A percentile compares a stretch with the other conserved stretches of the same genome.
phyloP scores from a whole-genome alignment of 2,329 filamentous ascomycete genomes.

The Penicillium nordicum region DNA sequence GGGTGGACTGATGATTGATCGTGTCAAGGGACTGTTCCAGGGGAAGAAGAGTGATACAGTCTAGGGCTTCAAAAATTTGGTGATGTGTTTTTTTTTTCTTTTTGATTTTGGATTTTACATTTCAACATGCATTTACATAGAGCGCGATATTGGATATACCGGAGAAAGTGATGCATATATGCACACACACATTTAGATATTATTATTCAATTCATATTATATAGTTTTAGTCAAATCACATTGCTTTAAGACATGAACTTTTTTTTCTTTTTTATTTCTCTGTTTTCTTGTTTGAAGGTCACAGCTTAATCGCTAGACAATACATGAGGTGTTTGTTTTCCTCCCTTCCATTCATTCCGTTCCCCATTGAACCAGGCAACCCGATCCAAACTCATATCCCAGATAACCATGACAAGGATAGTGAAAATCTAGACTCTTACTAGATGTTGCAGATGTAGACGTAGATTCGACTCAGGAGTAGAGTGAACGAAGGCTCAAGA shows the following conservation, averaged over 20 bases:
- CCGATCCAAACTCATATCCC: neutral
- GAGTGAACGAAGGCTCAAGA: neutral
- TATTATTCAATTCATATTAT: neutral
- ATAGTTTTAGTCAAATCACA: neutral
- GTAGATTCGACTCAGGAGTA: neutral
- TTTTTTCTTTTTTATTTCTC: neutral
- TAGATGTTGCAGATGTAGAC: neutral
- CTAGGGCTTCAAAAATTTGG: slow-evolving; percentile 13
- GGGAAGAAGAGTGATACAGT: slow-evolving; percentile 16
- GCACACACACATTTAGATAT: neutral
- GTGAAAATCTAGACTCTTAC: neutral
- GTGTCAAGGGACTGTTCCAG: slow-evolving; percentile 28
- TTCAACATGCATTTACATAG: slow-evolving; percentile 23
- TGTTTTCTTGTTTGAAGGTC: neutral
- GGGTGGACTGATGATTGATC: slow-evolving; percentile 42
- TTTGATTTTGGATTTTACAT: neutral
- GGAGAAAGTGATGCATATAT: neutral
- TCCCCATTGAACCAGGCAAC: neutral
- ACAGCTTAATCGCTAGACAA: neutral
- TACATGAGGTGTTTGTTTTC: neutral
- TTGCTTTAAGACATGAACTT: neutral
- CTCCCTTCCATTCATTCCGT: neutral
- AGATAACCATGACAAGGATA: neutral
- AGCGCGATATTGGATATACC: slow-evolving; percentile 6
- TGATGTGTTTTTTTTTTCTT: neutral